Evolutionary conservation across 2,329 filamentous ascomycete species (phyloP), one percentile per base, ranked within the genome.

Genomic region (Hypoxylon sp.): DNA sequence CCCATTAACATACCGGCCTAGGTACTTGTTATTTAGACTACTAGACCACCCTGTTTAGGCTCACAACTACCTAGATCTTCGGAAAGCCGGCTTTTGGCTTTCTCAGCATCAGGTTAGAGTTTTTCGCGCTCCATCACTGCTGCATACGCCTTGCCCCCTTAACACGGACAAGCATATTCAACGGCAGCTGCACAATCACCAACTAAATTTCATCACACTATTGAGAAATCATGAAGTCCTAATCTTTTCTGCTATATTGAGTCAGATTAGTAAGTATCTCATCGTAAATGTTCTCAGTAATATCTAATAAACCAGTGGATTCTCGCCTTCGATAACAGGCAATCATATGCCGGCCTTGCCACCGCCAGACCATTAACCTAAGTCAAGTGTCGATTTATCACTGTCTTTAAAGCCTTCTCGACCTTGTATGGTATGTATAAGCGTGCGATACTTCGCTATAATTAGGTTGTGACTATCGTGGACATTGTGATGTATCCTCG

Each of bases 391-490:
- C 6, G n/a, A 18, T 3, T 14, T 22, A 9, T 7, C 2, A 38
- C 33, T n/a, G 8, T 4, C 1, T 51, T 9, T 11, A 2, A 30
- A 45, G 14, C 1, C n/a, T 44, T 18, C 24, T 50, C 52, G 64
- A 24, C 64, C 51, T 9, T 26, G 53, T 52, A 40, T 4, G 32
- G 55, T 26, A 60, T 64, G 45, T 45, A n/a, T 52, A 63, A 64
- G 59, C 54, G 51, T 22, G n/a, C 2, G 28, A 38, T 16, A 14
- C 51, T 42, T 60, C 9, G 22, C 40, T 8, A 9, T 33, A 8
- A 5, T 12, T 5, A n/a, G n/a, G 9, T 36, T 28, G 22, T 49
- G 24, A 16, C 20, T n/a, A 45, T 26, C 11, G 42, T 42, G 48
- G 36, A 9, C 36, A 20, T 40, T 3, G 7, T 20, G 36, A 18